These are phyloP conservation scores for Coniella lustricola DNA, from an alignment of 2,329 filamentous ascomycete genomes.

Conservation along the genomic window DNA sequence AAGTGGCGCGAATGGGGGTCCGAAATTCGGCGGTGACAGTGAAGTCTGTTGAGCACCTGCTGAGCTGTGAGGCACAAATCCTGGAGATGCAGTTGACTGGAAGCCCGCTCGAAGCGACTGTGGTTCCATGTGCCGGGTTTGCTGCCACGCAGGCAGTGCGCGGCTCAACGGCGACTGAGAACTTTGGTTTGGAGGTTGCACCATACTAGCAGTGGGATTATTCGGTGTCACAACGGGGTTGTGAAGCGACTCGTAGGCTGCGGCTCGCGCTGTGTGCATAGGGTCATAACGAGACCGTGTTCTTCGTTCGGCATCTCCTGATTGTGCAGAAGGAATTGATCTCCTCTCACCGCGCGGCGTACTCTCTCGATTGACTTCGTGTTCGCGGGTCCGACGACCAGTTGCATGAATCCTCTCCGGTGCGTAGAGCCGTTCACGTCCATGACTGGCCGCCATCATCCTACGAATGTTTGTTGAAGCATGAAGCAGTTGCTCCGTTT, in stretches of 20 bases:
- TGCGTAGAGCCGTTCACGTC: neutral
- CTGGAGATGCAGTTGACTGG: neutral
- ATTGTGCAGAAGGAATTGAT: conserved; percentile 12
- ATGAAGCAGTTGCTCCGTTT: neutral
- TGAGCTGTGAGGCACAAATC: neutral
- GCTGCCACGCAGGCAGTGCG: neutral
- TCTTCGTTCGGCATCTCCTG: conserved; percentile 24
- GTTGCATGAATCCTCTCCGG: neutral
- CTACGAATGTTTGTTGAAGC: neutral
- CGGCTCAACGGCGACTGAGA: neutral
- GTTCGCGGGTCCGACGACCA: neutral
- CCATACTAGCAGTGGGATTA: neutral
- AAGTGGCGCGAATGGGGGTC: neutral
- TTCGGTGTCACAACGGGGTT: conserved; percentile 15
- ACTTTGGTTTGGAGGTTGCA: conserved; percentile 7
- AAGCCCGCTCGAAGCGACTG: no score
- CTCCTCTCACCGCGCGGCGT: neutral
- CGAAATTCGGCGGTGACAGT: neutral
- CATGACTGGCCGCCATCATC: neutral
- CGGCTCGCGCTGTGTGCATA: conserved; percentile 7
- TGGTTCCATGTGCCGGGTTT: neutral
- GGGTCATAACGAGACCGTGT: conserved; percentile 25
- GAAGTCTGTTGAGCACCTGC: neutral
- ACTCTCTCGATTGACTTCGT: neutral
- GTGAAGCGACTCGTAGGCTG: conserved; percentile 18